Evolutionary conservation across 2,329 filamentous ascomycete species (phyloP), one percentile per base, ranked within the genome.

Genomic region (Aspergillus sp.): DNA sequence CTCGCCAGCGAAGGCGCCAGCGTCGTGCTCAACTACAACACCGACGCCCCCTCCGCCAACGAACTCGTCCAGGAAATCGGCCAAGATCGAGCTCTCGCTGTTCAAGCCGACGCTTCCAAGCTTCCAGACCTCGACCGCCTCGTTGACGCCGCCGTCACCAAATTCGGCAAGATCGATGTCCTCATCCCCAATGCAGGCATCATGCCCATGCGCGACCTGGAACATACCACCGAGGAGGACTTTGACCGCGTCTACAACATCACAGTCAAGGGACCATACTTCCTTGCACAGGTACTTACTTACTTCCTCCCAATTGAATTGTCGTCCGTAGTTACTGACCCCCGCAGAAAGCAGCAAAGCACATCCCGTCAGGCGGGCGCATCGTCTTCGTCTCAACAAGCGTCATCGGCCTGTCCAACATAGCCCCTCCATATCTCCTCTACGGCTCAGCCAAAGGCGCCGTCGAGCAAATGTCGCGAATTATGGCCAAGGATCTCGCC

Each of bases 401-500:
- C 3, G 71, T 75, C 21, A 74, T 69, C 40, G 65, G 64, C 14
- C 64, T 70, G 3, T 77, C 75, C 1, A 72, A 67, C 3, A 72
- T 85, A 54, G 68, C 72, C 25, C 76, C 81, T 0, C 61, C 66
- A 0, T 84, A 84, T 61, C 72, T 82, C 15, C 73, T 84, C 8
- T 87, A 87, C 67, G 76, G 75, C 9, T 73, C 79, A 0, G 83
- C 81, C 44, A 87, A 87, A 66, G 84, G 83, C 48, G 82, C 84
- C 8, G 77, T 87, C 41, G 84, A 87, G 68, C 82, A 86, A 68
- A 80, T 87, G 73, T 79, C 79, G 0, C 78, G 83, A 11, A 71
- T 81, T 3, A 68, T 86, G 59, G 77, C 81, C 45, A 86, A 85
- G 68, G 83, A 85, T 52, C 76, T 86, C 21, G 82, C 76, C 1